Base-by-base conservation (phyloP, 306 rosid genomes). In the Prinsepia uniflora region DNA sequence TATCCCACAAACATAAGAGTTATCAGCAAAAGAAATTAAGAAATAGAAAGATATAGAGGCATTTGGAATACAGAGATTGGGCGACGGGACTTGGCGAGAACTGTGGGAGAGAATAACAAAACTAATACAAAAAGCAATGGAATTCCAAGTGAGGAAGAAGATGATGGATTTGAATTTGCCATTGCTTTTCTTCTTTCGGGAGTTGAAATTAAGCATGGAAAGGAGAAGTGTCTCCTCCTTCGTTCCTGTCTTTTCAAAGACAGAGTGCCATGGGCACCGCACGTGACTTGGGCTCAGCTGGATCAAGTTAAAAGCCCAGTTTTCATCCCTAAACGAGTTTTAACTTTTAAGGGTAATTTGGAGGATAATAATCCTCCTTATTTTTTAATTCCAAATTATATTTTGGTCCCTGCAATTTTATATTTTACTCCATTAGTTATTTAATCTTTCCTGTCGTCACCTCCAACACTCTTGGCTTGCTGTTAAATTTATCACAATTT, bases 71-170 rank as follows among this genome's bases (percentile, higher is more conserved):
- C 96, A 36, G 90, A 59, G 74, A 90, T 81, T 56, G 96, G 87
- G 66, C 85, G 91, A 58, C 76, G 81, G 61, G 96, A 85, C 78
- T 88, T 92, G 78, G 96, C 96, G 7, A 84, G 76, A 47, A 75
- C 79, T 8, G 80, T 34, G 62, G 81, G 82, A 68, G 67, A 80
- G 5, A 78, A 76, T 7, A 76, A 48, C 50, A 77, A 56, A 3
- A 74, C 67, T 10, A 74, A 62, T 49, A 83, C 11, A 12, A 83
- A 11, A 17, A 86, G 34, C n/a, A 81, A 6, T 39, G 34, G 65
- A 18, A 43, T 55, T 55, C 24, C 14, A 24, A 55, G 22, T 5
- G 7, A 19, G 56, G 43, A 22, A 41, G 42, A 70, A 41, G 17
- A 69, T 1, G 64, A 54, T 15, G 42, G 42, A 41, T 70, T 56